phyloP scores from a whole-genome alignment of 306 rosid genomes.

The Lathyrus tuberosus region DNA sequence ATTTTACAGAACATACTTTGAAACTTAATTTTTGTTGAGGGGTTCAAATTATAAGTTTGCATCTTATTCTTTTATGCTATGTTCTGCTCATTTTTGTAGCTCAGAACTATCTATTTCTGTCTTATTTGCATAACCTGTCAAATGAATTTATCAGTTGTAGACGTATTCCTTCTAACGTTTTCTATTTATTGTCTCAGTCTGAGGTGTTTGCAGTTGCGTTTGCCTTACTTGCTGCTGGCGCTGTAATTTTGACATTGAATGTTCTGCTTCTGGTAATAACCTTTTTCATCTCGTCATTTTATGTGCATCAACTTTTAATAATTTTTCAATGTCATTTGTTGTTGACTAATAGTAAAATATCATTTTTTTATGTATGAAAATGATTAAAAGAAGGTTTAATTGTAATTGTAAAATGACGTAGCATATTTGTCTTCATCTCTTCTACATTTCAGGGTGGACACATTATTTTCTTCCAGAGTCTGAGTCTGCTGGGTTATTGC shows the following conservation, averaged over 20 bases:
- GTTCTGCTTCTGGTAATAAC: slow-evolving; percentile 89
- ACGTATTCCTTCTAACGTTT: slow-evolving; percentile 34
- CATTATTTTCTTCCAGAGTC: slow-evolving; percentile 96
- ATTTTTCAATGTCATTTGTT: slow-evolving; percentile 8
- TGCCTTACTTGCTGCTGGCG: slow-evolving; percentile 97
- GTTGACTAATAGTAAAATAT: slow-evolving; percentile 4
- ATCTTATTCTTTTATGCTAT: not conserved
- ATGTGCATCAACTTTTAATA: not conserved
- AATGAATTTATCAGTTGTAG: slow-evolving; percentile 10
- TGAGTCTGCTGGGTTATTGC: slow-evolving; percentile 96
- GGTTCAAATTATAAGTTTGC: slow-evolving; percentile 1
- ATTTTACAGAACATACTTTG: slow-evolving; percentile 10
- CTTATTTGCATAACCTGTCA: slow-evolving; percentile 3
- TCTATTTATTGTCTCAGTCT: slow-evolving; percentile 55
- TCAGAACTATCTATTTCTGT: slow-evolving; percentile 7
- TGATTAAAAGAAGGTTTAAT: slow-evolving; percentile 2
- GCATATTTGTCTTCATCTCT: slow-evolving; percentile 31
- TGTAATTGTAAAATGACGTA: not conserved
- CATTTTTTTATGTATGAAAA: slow-evolving; percentile 10
- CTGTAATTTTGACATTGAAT: slow-evolving; percentile 89
- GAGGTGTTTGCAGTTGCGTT: slow-evolving; percentile 98
- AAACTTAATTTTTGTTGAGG: not conserved
- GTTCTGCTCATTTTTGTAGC: slow-evolving; percentile 9
- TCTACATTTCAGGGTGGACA: slow-evolving; percentile 82
- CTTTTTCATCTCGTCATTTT: slow-evolving; percentile 20